These are phyloP conservation scores for Paspalum notatum DNA, from an alignment of 176 grass and related monocot genomes.

Conservation along the genomic window DNA sequence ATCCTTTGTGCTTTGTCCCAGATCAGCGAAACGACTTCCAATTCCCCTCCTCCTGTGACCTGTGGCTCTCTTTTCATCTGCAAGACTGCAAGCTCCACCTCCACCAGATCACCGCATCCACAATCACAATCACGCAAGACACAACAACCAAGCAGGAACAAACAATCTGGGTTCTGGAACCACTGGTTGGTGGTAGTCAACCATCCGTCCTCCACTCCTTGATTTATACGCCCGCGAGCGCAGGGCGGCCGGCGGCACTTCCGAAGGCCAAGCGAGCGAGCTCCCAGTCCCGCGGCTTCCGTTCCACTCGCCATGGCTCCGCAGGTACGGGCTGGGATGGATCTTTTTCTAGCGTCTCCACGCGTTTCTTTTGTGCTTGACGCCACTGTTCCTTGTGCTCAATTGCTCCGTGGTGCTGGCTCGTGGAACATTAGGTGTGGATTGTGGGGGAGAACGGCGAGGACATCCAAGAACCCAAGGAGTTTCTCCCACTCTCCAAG, in stretches of 20 bases:
- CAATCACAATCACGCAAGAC: neutral
- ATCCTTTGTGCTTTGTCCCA: too few relatives aligned
- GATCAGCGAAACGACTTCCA: neutral
- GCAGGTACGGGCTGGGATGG: neutral
- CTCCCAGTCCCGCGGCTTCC: neutral
- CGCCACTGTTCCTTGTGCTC: neutral
- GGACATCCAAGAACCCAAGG: slow-evolving; percentile 57
- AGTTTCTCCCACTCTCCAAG: slow-evolving; percentile 62
- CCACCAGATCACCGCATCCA: too few relatives aligned
- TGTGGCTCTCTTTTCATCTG: neutral
- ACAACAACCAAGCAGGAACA: slow-evolving; percentile 19
- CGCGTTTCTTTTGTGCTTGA: neutral
- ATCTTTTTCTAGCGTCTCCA: neutral
- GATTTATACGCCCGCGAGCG: neutral
- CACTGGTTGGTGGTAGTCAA: too few relatives aligned
- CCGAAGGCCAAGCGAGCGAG: neutral
- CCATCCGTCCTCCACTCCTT: neutral
- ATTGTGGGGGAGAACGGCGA: slow-evolving; percentile 66
- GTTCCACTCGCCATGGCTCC: slow-evolving; percentile 30
- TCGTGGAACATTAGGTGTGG: slow-evolving; percentile 57
- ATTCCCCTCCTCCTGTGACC: neutral
- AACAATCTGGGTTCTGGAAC: slow-evolving; percentile 17
- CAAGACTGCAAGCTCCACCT: neutral
- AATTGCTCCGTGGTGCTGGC: neutral
- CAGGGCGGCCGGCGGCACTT: neutral